Evolutionary conservation across 1,284 basidiomycete species (phyloP), one percentile per base, ranked within the genome.

Genomic region (Lentinus polychrous): DNA sequence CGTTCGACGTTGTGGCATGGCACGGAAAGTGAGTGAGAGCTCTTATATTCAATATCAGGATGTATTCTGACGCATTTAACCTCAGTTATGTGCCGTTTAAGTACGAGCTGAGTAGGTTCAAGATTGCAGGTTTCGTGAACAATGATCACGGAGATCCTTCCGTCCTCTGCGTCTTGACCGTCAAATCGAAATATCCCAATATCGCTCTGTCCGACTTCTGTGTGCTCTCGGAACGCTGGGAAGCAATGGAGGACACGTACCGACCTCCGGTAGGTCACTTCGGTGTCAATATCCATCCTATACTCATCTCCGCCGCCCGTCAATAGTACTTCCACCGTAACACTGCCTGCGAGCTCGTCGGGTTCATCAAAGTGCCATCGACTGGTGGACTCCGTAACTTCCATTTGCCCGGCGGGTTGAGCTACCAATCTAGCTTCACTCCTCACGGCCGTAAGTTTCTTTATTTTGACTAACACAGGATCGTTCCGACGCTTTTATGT

Each of bases 1-100:
- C 83, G 0, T 86, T 85, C 60, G 83, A 87, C 57, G 83, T 86
- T 18, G 83, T 86, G 36, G 81, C 81, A 0, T 85, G 78, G 76
- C 74, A 78, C 47, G 80, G 80, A 63, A 81, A 78, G 79, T 80
- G 59, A 49, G 76, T 64, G 2, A 34, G 12, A 6, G 27, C 14
- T 22, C 12, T 7, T 3, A 31, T 35, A 22, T 12, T 36, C 6
- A n/a, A 35, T n/a, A 35, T n/a, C 6, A n/a, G n/a, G 14, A 33
- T 14, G 44, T n/a, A 14, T 20, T 4, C 11, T 36, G 6, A 31
- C 17, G n/a, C 6, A 8, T 34, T 45, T 10, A 4, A 4, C 10
- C 27, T 27, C 27, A 85, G 81, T 64, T 86, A 86, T 56, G 73
- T 83, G 2, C 83, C 83, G 1, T 86, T 81, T 69, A 85, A 85